Conservation (phyloP, 2,329 filamentous ascomycete species). For the Talaromyces amestolkiae region DNA sequence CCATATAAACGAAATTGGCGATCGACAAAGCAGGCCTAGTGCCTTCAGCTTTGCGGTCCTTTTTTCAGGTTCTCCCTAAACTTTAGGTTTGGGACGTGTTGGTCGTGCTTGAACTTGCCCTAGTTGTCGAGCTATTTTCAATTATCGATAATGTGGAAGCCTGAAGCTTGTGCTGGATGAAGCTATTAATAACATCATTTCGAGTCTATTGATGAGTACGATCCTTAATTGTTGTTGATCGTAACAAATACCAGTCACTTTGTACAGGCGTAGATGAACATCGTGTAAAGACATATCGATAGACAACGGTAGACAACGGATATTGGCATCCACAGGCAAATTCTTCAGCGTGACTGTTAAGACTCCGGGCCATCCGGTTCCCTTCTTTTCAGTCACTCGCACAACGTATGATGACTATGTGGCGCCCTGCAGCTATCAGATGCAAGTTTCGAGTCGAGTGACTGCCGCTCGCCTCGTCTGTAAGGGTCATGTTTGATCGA, state of each 20-base stretch:
- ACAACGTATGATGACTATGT: slow-evolving; percentile 7
- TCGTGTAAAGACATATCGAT: neutral
- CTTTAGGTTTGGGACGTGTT: neutral
- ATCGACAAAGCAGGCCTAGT: slow-evolving; percentile 16
- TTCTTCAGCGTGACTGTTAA: neutral
- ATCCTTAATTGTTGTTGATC: neutral
- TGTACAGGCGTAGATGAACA: neutral
- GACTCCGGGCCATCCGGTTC: neutral
- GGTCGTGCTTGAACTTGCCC: neutral
- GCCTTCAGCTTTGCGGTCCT: neutral
- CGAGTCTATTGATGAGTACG: neutral
- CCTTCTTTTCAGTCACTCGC: neutral
- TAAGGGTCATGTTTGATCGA: neutral
- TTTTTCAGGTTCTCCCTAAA: neutral
- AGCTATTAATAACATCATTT: neutral
- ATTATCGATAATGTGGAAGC: slow-evolving; percentile 1
- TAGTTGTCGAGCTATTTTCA: neutral
- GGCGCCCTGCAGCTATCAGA: neutral
- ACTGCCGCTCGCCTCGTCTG: neutral
- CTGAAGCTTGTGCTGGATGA: neutral
- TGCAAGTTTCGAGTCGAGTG: neutral
- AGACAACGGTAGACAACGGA: neutral
- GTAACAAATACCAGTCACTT: neutral
- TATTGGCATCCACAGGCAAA: neutral
- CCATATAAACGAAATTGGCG: neutral